Evolutionary conservation across 2,329 filamentous ascomycete species (phyloP).

Genomic region (Xylaria sp.): DNA sequence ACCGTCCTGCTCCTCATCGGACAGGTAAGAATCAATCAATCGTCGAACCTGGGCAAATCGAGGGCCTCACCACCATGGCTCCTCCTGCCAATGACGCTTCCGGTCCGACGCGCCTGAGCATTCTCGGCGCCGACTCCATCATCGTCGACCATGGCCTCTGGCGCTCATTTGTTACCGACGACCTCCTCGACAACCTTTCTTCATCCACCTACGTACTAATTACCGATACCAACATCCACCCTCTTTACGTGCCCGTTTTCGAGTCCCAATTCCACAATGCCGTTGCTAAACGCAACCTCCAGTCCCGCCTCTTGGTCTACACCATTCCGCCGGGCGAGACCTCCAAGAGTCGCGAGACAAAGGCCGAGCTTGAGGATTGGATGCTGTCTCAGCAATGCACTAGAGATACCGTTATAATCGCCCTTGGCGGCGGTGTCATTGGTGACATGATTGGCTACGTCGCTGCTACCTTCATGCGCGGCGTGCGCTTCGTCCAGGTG

Average conservation of each 20-base stretch:
- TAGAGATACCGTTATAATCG: constrained; percentile 89
- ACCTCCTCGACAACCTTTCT: constrained; percentile 69
- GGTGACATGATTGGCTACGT: constrained; percentile 98
- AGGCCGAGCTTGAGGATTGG: constrained; percentile 96
- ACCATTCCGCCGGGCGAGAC: constrained; percentile 85
- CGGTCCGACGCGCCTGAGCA: constrained; percentile 59
- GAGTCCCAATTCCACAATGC: constrained; percentile 56
- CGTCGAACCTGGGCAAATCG: neutral
- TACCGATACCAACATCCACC: constrained; percentile 87
- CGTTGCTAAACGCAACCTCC: constrained; percentile 35
- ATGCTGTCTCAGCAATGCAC: constrained; percentile 89
- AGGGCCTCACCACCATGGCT: constrained; percentile 16
- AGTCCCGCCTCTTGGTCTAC: constrained; percentile 74
- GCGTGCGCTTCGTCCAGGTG: constrained; percentile 92
- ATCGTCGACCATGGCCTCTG: constrained; percentile 89
- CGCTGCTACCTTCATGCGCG: constrained; percentile 97
- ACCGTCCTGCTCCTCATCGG: neutral
- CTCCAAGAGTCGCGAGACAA: constrained; percentile 88
- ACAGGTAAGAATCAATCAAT: neutral
- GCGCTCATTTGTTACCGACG: constrained; percentile 72
- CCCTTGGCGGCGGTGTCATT: constrained; percentile 92
- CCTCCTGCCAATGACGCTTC: constrained; percentile 13
- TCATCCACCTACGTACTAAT: constrained; percentile 95
- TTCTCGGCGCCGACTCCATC: constrained; percentile 85
- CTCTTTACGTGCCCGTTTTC: constrained; percentile 77